These are phyloP conservation scores for Athelia sp. DNA, from an alignment of 1,284 basidiomycete species.

Conservation along the genomic window DNA sequence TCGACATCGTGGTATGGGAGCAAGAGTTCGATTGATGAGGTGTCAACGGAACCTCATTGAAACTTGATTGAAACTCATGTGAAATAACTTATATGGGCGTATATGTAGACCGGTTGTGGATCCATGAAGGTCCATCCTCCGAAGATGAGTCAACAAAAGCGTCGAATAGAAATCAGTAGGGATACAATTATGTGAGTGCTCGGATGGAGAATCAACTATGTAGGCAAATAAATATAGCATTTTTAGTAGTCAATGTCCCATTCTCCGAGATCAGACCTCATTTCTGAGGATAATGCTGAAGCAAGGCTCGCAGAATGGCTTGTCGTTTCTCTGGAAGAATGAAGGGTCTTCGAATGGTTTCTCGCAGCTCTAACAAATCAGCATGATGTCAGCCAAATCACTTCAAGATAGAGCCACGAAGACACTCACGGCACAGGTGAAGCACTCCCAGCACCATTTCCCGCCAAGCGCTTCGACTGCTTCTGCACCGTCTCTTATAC, in stretches of 20 bases:
- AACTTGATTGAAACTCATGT: background rate
- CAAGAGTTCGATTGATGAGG: too few relatives aligned
- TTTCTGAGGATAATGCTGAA: conserved; percentile 79
- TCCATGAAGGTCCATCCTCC: too few relatives aligned
- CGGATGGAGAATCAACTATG: background rate
- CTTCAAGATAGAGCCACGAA: conserved; percentile 3
- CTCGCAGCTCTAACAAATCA: conserved; percentile 59
- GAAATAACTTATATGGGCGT: background rate
- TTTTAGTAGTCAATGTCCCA: background rate
- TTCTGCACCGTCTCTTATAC: conserved; percentile 72
- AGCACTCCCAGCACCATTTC: conserved; percentile 93
- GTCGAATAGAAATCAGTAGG: too few relatives aligned
- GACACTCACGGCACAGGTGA: conserved; percentile 79
- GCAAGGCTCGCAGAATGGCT: conserved; percentile 81
- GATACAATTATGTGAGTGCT: too few relatives aligned
- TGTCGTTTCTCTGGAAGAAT: conserved; percentile 79
- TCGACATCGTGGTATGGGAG: background rate
- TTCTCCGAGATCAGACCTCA: conserved; percentile 46
- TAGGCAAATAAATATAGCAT: background rate
- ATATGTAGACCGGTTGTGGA: background rate
- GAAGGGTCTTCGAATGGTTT: conserved; percentile 79
- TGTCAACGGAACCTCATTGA: too few relatives aligned
- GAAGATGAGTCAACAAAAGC: too few relatives aligned
- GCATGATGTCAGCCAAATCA: conserved; percentile 9
- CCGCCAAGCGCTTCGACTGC: conserved; percentile 87